Conservation (phyloP, 225 moss, liverwort and hornwort genomes). For the Physcomitrium patens region DNA sequence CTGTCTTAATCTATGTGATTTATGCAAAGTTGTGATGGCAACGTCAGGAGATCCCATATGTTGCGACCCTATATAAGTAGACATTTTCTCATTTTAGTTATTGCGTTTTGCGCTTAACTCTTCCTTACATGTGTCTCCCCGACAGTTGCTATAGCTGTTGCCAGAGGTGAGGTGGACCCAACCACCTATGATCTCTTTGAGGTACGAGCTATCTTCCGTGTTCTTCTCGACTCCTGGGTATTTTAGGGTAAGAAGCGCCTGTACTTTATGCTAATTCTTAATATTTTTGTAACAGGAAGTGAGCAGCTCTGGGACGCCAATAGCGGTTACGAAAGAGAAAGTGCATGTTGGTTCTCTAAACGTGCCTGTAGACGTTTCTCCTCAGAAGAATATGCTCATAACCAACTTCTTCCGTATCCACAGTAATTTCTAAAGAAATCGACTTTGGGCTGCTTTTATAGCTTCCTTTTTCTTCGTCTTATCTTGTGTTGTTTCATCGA, state of each 20-base stretch:
- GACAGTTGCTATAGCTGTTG: constrained; percentile 68
- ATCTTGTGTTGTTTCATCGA: background rate
- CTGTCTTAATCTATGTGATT: background rate
- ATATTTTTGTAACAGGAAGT: constrained; percentile 44
- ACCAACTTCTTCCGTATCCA: constrained; percentile 94
- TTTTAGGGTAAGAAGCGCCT: constrained; percentile 6
- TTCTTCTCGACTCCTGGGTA: background rate
- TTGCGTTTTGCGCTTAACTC: constrained; percentile 51
- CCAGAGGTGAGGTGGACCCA: constrained; percentile 88
- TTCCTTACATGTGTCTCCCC: constrained; percentile 64
- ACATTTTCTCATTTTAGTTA: constrained; percentile 5
- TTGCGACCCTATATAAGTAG: background rate
- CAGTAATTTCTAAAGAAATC: background rate
- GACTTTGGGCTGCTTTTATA: background rate
- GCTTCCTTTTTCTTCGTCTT: background rate
- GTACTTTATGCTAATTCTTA: constrained; percentile 12
- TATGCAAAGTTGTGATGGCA: background rate
- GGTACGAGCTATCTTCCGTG: constrained; percentile 50
- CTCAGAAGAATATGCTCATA: constrained; percentile 54
- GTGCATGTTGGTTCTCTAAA: constrained; percentile 25
- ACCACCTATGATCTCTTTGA: constrained; percentile 71
- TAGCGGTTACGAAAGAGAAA: constrained; percentile 23
- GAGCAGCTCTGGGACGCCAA: constrained; percentile 22
- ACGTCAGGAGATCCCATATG: no score
- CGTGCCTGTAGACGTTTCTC: constrained; percentile 38